phyloP scores from a whole-genome alignment of 495 filamentous ascomycete genomes.

The Hypoxylon fragiforme region DNA sequence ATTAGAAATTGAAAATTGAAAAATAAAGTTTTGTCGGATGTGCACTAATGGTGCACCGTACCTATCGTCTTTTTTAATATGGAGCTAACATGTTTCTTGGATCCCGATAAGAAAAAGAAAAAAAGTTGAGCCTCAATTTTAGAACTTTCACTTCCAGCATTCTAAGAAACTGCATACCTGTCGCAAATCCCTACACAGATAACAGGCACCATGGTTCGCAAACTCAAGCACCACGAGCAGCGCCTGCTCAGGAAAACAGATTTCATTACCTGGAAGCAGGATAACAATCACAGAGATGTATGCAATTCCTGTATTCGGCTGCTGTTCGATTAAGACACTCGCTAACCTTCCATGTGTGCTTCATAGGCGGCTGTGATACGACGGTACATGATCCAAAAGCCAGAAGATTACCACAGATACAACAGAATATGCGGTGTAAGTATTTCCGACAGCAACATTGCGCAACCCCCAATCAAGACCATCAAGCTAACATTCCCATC shows the following conservation, averaged over 20 bases:
- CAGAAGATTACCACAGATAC: conserved; percentile 84
- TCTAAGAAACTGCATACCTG: too few species aligned
- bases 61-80: conserved; percentile 2
- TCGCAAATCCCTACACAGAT: neutral
- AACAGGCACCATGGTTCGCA: conserved; percentile 69
- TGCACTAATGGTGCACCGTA: neutral
- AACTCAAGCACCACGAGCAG: conserved; percentile 91
- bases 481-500: conserved; percentile 17
- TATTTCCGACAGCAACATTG: conserved; percentile 1
- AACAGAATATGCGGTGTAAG: conserved; percentile 76
- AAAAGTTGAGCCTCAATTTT: conserved; percentile 22
- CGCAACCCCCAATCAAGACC: neutral
- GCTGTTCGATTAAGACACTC: neutral
- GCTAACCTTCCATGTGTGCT: conserved; percentile 3
- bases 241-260: conserved; percentile 84
- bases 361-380: conserved; percentile 65
- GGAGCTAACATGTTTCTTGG: conserved; percentile 1
- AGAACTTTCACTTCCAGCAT: conserved; percentile 3
- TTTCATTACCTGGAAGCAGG: conserved; percentile 90
- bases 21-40: too few species aligned
- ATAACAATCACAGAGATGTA: conserved; percentile 77
- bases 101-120: conserved; percentile 21
- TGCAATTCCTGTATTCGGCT: conserved; percentile 1
- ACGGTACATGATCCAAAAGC: conserved; percentile 86
- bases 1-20: too few species aligned